Evolutionary conservation across 2,329 filamentous ascomycete species (phyloP).

Genomic region (Cadophora malorum): DNA sequence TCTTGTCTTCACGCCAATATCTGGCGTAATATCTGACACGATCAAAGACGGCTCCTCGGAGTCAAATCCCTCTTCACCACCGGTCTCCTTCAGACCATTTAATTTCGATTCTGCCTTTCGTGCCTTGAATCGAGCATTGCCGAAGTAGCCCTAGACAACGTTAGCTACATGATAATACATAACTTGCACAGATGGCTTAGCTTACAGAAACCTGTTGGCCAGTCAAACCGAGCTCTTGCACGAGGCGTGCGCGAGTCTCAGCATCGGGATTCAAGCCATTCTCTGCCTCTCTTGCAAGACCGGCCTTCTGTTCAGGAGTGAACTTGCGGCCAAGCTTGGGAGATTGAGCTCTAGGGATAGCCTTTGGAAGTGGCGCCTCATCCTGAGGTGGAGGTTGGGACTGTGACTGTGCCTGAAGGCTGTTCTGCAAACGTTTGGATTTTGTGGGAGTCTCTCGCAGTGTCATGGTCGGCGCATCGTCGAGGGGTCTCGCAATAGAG

Average conservation of each 20-base stretch:
- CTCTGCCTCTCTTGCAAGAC: slow-evolving; percentile 3
- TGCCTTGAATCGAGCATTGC: slow-evolving; percentile 14
- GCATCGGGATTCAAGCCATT: slow-evolving; percentile 7
- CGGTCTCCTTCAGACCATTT: neutral
- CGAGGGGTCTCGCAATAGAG: neutral
- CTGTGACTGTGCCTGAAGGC: neutral
- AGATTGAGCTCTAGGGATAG: neutral
- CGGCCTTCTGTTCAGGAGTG: slow-evolving; percentile 1
- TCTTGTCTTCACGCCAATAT: slow-evolving; percentile 9
- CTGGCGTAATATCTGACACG: neutral
- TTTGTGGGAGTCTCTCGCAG: slow-evolving; percentile 10
- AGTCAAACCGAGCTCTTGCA: slow-evolving; percentile 14
- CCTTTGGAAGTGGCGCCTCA: neutral
- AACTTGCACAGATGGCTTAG: too few species aligned
- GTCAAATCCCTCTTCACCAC: neutral
- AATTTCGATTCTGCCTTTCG: slow-evolving; percentile 4
- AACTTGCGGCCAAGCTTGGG: slow-evolving; percentile 17
- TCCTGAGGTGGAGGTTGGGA: neutral
- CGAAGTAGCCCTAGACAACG: slow-evolving; percentile 7
- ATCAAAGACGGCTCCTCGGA: slow-evolving; percentile 1
- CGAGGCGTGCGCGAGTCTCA: slow-evolving; percentile 5
- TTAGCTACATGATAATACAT: neutral
- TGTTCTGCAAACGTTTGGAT: slow-evolving; percentile 11
- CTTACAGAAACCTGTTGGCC: slow-evolving; percentile 16
- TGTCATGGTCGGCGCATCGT: slow-evolving; percentile 6